Evolutionary conservation across 2,329 filamentous ascomycete species (phyloP).

Genomic region (Pseudocercospora crystallina): DNA sequence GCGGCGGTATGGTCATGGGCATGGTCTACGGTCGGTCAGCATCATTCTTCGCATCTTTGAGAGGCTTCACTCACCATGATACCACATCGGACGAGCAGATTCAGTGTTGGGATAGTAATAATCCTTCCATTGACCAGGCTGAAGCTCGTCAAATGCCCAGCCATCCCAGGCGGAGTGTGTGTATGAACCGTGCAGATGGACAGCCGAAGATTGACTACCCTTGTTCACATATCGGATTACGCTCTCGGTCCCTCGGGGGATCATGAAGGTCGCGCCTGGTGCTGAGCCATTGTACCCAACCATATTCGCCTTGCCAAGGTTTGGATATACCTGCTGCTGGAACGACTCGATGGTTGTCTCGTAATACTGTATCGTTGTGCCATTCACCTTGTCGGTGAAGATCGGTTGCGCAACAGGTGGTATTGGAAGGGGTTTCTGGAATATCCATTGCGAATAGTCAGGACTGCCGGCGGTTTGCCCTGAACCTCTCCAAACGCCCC

Average conservation of each 20-base stretch:
- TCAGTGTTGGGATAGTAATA: slow-evolving; percentile 63
- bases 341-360: slow-evolving; percentile 45
- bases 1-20: slow-evolving; percentile 48
- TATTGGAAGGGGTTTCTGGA: slow-evolving; percentile 23
- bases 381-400: slow-evolving; percentile 38
- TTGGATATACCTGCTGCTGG: slow-evolving; percentile 45
- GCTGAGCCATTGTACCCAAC: slow-evolving; percentile 56
- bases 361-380: slow-evolving; percentile 47
- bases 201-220: slow-evolving; percentile 44
- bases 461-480: slow-evolving; percentile 24
- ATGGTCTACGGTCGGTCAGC: slow-evolving; percentile 32
- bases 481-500: slow-evolving; percentile 11
- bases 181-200: slow-evolving; percentile 58
- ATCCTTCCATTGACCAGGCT: slow-evolving; percentile 58
- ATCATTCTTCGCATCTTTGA: too few species aligned
- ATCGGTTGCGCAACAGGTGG: slow-evolving; percentile 24
- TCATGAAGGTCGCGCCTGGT: slow-evolving; percentile 55
- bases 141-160: slow-evolving; percentile 56
- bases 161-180: slow-evolving; percentile 41
- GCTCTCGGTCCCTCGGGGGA: slow-evolving; percentile 51
- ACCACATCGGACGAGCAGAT: slow-evolving; percentile 57
- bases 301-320: slow-evolving; percentile 40
- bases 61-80: slow-evolving; percentile 40
- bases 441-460: slow-evolving; percentile 22
- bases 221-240: slow-evolving; percentile 58